Percentiles rank a stretch among this genome's conserved stretches.
Conservation (phyloP, 2,329 filamentous ascomycete genomes). For the Colletotrichum tofieldiae region DNA sequence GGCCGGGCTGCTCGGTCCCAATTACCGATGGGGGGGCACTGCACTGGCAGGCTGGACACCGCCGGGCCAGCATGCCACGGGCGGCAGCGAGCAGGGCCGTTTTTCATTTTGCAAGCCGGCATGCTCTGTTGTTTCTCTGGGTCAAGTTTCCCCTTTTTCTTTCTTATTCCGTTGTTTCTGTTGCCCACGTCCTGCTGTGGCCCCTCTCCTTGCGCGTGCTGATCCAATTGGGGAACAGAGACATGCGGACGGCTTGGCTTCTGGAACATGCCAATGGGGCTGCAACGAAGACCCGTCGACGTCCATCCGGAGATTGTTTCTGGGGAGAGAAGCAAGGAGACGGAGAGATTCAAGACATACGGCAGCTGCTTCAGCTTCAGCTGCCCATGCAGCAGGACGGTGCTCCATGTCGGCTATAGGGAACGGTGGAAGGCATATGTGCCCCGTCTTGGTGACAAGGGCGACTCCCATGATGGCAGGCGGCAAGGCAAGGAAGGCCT, state of each 20-base stretch:
- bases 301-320: constrained; percentile 18
- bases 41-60: not conserved
- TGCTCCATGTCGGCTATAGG: not conserved
- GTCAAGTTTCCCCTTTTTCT: constrained; percentile 18
- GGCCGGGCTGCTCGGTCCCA: constrained; percentile 37
- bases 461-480: not conserved
- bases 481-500: not conserved
- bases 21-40: constrained; percentile 30
- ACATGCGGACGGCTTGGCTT: constrained; percentile 30
- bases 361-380: constrained; percentile 11
- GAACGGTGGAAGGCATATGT: not conserved
- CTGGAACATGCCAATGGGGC: constrained; percentile 37
- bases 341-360: not conserved
- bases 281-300: constrained; percentile 4
- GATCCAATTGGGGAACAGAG: constrained; percentile 12
- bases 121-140: constrained; percentile 33
- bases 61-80: not conserved
- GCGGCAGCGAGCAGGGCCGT: constrained; percentile 1
- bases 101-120: constrained; percentile 34
- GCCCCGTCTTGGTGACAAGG: not conserved
- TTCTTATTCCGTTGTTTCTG: constrained; percentile 28
- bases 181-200: constrained; percentile 18
- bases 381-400: not conserved
- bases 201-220: constrained; percentile 1
- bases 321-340: constrained; percentile 3